Evolutionary conservation across 805 yeast genomes (phyloP).

Genomic region (Yarrowia sp.): DNA sequence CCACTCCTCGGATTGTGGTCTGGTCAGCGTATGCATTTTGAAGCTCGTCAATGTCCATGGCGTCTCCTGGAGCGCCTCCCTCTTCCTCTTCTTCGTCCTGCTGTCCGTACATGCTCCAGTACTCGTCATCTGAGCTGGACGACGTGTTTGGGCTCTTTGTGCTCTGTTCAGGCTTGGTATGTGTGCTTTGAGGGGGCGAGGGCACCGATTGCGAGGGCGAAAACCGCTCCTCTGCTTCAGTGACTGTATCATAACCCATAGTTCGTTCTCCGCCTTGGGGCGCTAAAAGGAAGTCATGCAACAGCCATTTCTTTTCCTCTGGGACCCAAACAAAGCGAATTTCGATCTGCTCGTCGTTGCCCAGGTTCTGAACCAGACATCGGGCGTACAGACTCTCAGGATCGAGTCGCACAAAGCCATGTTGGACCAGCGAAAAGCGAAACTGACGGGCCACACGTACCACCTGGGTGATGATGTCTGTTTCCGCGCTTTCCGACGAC

Average conservation of each 20-base stretch:
- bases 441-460: conserved; percentile 14
- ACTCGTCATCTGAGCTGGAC: conserved; percentile 26
- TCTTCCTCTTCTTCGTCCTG: conserved; percentile 31
- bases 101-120: conserved; percentile 22
- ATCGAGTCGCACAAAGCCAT: conserved; percentile 30
- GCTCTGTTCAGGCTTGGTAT: neutral
- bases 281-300: conserved; percentile 16
- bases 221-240: conserved; percentile 32
- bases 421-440: conserved; percentile 17
- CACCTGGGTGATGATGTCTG: conserved; percentile 2
- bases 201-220: conserved; percentile 5
- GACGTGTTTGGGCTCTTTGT: neutral
- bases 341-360: conserved; percentile 23
- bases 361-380: conserved; percentile 35
- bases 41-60: conserved; percentile 15
- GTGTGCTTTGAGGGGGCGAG: conserved; percentile 25
- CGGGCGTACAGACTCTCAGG: conserved; percentile 24
- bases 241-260: conserved; percentile 8
- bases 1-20: conserved; percentile 4
- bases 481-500: conserved; percentile 2
- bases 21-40: conserved; percentile 11
- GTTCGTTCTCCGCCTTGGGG: conserved; percentile 10
- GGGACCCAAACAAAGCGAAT: conserved; percentile 31
- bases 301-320: conserved; percentile 29
- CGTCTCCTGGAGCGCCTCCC: neutral